Evolutionary conservation across 2,329 filamentous ascomycete species (phyloP).

Genomic region (Talaromyces pinophilus): DNA sequence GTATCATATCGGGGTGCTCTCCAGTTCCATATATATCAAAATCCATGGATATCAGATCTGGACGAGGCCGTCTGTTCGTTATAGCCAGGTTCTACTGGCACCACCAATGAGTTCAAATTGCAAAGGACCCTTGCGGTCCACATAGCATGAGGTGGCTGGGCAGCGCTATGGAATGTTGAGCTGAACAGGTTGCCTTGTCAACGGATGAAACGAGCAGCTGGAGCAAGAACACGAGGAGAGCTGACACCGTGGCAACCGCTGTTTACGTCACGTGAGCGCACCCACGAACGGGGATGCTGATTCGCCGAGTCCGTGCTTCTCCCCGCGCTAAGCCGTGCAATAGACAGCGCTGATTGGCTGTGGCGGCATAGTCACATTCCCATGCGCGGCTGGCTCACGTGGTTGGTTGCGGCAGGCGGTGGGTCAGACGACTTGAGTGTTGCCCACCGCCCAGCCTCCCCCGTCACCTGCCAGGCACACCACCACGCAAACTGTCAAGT

Average conservation of each 20-base stretch:
- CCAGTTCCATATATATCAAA: too few relatives aligned
- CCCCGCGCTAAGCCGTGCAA: conserved; percentile 15
- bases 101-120: not conserved
- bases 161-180: not conserved
- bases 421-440: conserved; percentile 25
- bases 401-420: conserved; percentile 25
- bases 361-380: conserved; percentile 9
- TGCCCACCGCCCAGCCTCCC: conserved; percentile 22
- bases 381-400: conserved; percentile 34
- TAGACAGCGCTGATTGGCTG: conserved; percentile 13
- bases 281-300: not conserved
- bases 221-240: conserved; percentile 4
- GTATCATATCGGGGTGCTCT: too few relatives aligned
- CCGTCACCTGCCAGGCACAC: conserved; percentile 24
- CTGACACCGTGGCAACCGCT: conserved; percentile 20
- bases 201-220: conserved; percentile 9
- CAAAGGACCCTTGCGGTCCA: not conserved
- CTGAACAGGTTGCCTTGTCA: conserved; percentile 19
- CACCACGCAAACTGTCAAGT: not conserved
- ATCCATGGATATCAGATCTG: too few relatives aligned
- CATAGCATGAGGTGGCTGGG: conserved; percentile 4
- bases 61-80: too few relatives aligned
- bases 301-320: not conserved
- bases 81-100: too few relatives aligned
- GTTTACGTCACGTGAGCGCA: conserved; percentile 23